A percentile compares a stretch with the other conserved stretches of the same genome.
These are phyloP conservation scores for Pleurotus giganteus DNA, from an alignment of 768 basidiomycete genomes.

Conservation along the genomic window DNA sequence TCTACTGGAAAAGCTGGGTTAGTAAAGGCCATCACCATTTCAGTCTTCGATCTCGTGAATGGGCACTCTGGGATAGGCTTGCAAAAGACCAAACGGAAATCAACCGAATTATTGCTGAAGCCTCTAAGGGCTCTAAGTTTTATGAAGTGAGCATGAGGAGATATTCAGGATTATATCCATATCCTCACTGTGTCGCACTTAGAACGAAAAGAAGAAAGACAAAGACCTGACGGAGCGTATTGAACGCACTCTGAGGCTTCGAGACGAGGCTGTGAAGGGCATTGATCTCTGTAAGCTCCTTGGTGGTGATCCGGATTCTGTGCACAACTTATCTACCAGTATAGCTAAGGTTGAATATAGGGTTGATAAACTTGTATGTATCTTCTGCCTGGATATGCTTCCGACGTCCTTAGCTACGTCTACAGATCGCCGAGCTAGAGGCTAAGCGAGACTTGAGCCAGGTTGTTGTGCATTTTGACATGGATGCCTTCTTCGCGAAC, in stretches of 20 bases:
- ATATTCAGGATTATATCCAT: background rate
- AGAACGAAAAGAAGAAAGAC: conserved; percentile 92
- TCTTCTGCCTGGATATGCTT: background rate
- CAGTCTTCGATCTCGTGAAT: background rate
- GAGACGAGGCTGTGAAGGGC: conserved; percentile 55
- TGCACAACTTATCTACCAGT: too few species aligned
- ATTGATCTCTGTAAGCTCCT: conserved; percentile 56
- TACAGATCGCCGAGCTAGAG: conserved; percentile 70
- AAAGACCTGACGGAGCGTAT: conserved; percentile 81
- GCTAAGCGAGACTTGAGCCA: conserved; percentile 75
- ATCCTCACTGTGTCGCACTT: conserved; percentile 13
- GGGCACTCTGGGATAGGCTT: conserved; percentile 38
- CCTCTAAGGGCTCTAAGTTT: conserved; percentile 90
- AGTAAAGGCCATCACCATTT: conserved; percentile 20
- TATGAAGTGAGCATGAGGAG: conserved; percentile 58
- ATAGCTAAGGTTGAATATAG: conserved; percentile 60
- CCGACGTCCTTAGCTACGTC: conserved; percentile 4
- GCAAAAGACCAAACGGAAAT: conserved; percentile 81
- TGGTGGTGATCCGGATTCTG: too few species aligned
- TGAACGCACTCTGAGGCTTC: conserved; percentile 59
- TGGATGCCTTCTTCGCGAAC: conserved; percentile 90
- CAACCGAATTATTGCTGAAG: conserved; percentile 86
- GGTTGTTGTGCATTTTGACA: conserved; percentile 90
- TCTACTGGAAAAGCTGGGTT: conserved; percentile 89
- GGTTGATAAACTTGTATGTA: conserved; percentile 69